Percentiles rank a stretch among this genome's conserved stretches.
These are phyloP conservation scores for Mortierella sp. DNA, from an alignment of 371 early-diverging fungal genomes.

Conservation along the genomic window DNA sequence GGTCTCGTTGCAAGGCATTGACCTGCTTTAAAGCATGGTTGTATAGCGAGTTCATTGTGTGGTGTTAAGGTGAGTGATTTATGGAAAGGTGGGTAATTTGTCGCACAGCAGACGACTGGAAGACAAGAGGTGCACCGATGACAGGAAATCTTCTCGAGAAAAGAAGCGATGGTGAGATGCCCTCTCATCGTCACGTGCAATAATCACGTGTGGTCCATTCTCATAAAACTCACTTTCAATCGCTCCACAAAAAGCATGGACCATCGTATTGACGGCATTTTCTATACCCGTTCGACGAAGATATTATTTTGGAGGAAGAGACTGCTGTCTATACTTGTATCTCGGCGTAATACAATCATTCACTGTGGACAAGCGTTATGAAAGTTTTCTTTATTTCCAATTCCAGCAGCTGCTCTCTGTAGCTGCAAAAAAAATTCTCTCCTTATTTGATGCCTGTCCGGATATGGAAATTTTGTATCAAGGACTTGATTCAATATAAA, in stretches of 20 bases:
- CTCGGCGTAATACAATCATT: too few species aligned
- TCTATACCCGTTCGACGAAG: too few species aligned
- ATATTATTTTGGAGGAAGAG: too few species aligned
- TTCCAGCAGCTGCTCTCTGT: too few species aligned
- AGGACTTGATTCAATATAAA: neutral
- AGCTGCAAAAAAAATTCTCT: neutral
- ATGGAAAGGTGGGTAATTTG: neutral
- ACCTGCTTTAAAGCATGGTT: conserved; percentile 74
- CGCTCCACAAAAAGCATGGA: too few species aligned
- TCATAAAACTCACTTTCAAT: too few species aligned
- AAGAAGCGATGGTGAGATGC: neutral
- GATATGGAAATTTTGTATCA: neutral
- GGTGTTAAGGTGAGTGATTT: neutral
- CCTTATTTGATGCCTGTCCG: neutral
- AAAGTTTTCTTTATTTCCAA: too few species aligned
- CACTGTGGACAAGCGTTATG: neutral
- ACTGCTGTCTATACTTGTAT: too few species aligned
- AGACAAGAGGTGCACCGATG: neutral
- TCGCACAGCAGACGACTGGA: neutral
- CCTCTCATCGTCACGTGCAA: neutral
- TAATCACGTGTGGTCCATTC: neutral
- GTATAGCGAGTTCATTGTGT: conserved; percentile 70
- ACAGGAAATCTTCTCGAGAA: neutral
- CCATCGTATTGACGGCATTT: too few species aligned
- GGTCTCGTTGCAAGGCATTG: conserved; percentile 67